Base-by-base conservation (phyloP, 257 asterid species). In the Scutellaria minor region DNA sequence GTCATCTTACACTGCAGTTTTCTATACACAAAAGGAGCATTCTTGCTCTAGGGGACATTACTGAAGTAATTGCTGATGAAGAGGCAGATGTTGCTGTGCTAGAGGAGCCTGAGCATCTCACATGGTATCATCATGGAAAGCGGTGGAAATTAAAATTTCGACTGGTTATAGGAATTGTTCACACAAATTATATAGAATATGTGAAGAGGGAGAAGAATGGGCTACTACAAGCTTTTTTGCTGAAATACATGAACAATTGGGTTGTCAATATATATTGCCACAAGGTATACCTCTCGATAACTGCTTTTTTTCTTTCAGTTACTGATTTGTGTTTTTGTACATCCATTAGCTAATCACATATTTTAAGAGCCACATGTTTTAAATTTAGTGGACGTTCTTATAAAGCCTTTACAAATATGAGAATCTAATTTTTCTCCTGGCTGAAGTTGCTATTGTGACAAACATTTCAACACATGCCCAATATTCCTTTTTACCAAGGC, bases 101-200 rank as follows among this genome's bases (percentile, higher is more conserved):
- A 15, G 99, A 95, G 88, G 99, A 95, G 83, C 98, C 99, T 1
- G 99, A 95, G 89, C 99, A 95, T 83, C 97, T 95, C 77, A 95
- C 98, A 39, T 95, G 99, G 98, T 95, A 92, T 81, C 99, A 95
- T 79, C 99, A 95, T 59, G 99, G 99, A 55, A 88, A 80, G 86
- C 83, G 97, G 79, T 95, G 99, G 99, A 95, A 92, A 82, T 39
- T 66, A 71, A 95, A 92, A 82, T 95, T 92, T 20, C 89, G 84
- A 70, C 77, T 86, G 77, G 99, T 95, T 77, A 53, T 95, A 24
- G 99, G 99, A 66, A 76, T 95, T 73, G 96, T 95, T 67, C 99
- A 95, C 88, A 92, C 98, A 65, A 95, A 95, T 82, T 95, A 92
- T 73, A 57, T 89, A 72, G 99, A 92, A 69, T 92, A 92, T 66